phyloP scores from a whole-genome alignment of 2,329 filamentous ascomycete species.

The Beauveria sp. region DNA sequence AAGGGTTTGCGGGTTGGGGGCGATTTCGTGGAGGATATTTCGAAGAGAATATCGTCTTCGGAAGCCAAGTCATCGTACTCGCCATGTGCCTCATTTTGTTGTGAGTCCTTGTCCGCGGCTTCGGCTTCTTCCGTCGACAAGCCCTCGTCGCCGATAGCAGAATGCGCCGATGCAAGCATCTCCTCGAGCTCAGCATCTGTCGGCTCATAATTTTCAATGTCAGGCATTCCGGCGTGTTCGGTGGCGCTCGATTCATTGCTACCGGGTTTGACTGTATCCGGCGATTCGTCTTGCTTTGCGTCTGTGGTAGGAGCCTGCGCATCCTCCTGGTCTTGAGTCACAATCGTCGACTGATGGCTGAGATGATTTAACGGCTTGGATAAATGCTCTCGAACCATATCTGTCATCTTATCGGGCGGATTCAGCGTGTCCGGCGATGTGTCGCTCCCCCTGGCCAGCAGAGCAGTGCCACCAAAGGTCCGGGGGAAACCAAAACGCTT shows the following conservation, averaged over 20 bases:
- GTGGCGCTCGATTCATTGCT: not conserved
- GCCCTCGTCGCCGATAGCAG: not conserved
- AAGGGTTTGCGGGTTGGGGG: slow-evolving; percentile 6
- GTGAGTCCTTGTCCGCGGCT: not conserved
- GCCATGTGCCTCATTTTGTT: not conserved
- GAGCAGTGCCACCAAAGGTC: not conserved
- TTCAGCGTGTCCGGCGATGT: not conserved
- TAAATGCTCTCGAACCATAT: slow-evolving; percentile 16
- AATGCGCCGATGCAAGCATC: not conserved
- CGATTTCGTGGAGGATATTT: not conserved
- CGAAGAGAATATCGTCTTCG: slow-evolving; percentile 7
- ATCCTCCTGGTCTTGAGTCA: not conserved
- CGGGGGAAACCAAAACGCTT: not conserved
- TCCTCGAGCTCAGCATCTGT: slow-evolving; percentile 1
- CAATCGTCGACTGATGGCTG: not conserved
- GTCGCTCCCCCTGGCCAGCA: not conserved
- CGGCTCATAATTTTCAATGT: slow-evolving; percentile 7
- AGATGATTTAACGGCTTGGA: not conserved
- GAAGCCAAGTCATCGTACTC: slow-evolving; percentile 3
- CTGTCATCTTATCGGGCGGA: slow-evolving; percentile 20
- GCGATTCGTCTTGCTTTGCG: not conserved
- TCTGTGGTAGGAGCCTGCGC: not conserved
- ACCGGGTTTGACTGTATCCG: not conserved
- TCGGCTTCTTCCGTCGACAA: not conserved
- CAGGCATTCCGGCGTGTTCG: not conserved